Percentiles rank a stretch among this genome's conserved stretches.
Evolutionary conservation across 768 basidiomycete genomes (phyloP).

Genomic region (Psilocybe cyanescens): DNA sequence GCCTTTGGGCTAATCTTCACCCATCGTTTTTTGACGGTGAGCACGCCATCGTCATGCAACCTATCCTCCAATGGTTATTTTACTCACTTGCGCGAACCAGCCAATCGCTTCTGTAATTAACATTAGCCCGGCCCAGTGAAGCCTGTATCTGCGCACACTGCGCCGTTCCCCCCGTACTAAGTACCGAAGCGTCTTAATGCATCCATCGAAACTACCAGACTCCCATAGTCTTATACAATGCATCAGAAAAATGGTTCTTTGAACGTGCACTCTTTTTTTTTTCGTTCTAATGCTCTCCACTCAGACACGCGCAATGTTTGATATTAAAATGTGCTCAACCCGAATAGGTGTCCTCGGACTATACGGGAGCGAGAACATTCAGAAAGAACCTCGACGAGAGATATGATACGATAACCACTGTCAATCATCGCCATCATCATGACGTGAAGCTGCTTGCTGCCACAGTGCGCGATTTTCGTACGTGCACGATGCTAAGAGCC

Average conservation of each 20-base stretch:
- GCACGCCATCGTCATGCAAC: conserved; percentile 17
- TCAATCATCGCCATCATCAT: neutral
- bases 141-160: no score
- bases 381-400: no score
- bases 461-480: neutral
- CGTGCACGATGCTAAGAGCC: neutral
- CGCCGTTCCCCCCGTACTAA: no score
- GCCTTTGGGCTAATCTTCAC: neutral
- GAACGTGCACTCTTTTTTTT: neutral
- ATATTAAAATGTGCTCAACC: no score
- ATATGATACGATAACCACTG: neutral
- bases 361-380: neutral
- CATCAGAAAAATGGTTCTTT: conserved; percentile 1
- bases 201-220: neutral
- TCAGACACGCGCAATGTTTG: no score
- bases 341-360: neutral
- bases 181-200: no score
- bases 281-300: neutral
- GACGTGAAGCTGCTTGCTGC: neutral
- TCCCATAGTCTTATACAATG: neutral
- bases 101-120: no score
- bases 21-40: neutral
- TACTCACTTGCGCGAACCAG: no score
- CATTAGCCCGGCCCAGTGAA: no score
- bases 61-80: neutral